These are phyloP conservation scores for Kodamaea leandrae DNA, from an alignment of 805 yeast species.

Conservation along the genomic window DNA sequence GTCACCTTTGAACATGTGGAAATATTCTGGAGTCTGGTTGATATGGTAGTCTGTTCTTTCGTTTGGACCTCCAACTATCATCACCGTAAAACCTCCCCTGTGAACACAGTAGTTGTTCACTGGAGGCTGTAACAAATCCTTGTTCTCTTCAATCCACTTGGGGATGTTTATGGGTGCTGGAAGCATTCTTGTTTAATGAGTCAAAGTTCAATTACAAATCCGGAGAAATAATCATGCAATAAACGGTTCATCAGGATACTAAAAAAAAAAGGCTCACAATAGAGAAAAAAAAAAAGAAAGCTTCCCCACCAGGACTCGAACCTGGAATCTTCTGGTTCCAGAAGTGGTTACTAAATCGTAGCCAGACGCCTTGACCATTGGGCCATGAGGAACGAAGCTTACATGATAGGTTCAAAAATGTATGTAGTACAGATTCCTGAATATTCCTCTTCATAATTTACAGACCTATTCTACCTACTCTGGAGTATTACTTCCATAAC, in stretches of 20 bases:
- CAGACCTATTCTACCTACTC: too few relatives aligned
- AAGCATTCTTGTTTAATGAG: slow-evolving; percentile 36
- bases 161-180: slow-evolving; percentile 72
- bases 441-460: background rate
- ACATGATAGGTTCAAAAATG: background rate
- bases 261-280: background rate
- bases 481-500: background rate
- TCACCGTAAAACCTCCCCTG: slow-evolving; percentile 87
- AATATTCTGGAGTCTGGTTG: slow-evolving; percentile 93
- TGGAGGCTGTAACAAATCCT: slow-evolving; percentile 79
- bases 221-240: too few relatives aligned
- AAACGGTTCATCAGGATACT: background rate
- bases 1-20: slow-evolving; percentile 79
- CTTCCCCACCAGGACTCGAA: slow-evolving; percentile 59
- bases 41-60: slow-evolving; percentile 91
- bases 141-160: slow-evolving; percentile 78
- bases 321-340: slow-evolving; percentile 52
- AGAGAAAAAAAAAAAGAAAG: slow-evolving; percentile 27
- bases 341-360: slow-evolving; percentile 41
- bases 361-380: slow-evolving; percentile 54
- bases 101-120: slow-evolving; percentile 89
- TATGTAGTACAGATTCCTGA: background rate
- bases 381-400: slow-evolving; percentile 50
- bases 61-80: slow-evolving; percentile 96
- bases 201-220: background rate